Conservation (phyloP, 306 rosid genomes). For the Trifolium subterraneum region DNA sequence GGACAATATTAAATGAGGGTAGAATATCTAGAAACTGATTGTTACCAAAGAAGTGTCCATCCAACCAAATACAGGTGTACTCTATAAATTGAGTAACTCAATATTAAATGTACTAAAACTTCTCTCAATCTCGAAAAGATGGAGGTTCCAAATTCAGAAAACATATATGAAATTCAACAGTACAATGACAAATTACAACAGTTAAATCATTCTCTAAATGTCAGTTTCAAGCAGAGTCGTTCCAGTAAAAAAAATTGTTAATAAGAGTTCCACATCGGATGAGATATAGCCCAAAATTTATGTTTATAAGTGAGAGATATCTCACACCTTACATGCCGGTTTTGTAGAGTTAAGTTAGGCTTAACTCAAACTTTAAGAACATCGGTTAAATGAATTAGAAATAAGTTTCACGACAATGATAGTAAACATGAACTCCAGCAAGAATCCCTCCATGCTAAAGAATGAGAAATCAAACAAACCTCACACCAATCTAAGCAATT, state of each 20-base stretch:
- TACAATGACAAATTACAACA: neutral
- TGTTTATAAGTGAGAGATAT: neutral
- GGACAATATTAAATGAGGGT: neutral
- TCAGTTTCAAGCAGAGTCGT: neutral
- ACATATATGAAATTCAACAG: neutral
- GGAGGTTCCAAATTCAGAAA: neutral
- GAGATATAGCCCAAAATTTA: neutral
- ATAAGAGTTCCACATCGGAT: neutral
- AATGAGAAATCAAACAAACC: slow-evolving; percentile 57
- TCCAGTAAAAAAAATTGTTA: neutral
- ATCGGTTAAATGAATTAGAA: neutral
- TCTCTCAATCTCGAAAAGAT: neutral
- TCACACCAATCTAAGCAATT: slow-evolving; percentile 91
- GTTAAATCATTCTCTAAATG: neutral
- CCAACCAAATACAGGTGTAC: neutral
- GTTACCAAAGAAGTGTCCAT: neutral
- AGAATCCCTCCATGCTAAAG: neutral
- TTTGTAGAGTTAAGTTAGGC: neutral
- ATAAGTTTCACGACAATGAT: neutral
- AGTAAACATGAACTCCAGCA: neutral
- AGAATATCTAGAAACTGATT: neutral
- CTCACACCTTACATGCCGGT: neutral
- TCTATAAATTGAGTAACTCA: neutral
- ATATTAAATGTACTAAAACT: neutral
- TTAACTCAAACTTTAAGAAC: neutral